A percentile compares a stretch with the other conserved stretches of the same genome.
phyloP scores from a whole-genome alignment of 768 basidiomycete genomes.

The Auriscalpium orientale region DNA sequence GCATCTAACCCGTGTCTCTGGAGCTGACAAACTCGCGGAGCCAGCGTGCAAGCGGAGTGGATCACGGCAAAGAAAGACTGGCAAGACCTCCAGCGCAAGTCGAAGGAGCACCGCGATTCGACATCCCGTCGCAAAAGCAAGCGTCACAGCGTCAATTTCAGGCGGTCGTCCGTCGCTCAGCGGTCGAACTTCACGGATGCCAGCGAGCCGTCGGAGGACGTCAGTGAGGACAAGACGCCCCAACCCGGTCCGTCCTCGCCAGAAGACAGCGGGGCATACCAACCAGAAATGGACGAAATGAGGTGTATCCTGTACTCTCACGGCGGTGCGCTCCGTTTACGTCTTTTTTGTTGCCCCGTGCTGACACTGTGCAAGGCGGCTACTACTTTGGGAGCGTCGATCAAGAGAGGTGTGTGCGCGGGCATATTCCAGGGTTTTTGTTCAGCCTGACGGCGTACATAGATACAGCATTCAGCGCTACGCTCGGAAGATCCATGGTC shows the following conservation, averaged over 20 bases:
- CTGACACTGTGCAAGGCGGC: constrained; percentile 42
- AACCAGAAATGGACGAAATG: constrained; percentile 74
- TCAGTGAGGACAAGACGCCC: not conserved
- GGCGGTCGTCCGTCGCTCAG: no score
- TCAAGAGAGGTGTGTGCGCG: constrained; percentile 49
- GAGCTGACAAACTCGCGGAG: constrained; percentile 3
- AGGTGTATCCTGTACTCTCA: constrained; percentile 79
- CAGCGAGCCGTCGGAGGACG: not conserved
- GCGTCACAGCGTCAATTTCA: constrained; percentile 27
- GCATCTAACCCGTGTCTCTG: not conserved
- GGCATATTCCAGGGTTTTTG: not conserved
- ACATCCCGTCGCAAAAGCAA: not conserved
- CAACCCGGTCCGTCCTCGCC: not conserved
- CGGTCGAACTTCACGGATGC: constrained; percentile 13
- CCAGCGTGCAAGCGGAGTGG: constrained; percentile 82
- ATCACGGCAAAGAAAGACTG: constrained; percentile 80
- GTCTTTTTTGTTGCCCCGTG: constrained; percentile 10
- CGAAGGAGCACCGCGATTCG: constrained; percentile 22
- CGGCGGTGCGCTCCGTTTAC: constrained; percentile 43
- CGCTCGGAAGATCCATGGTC: constrained; percentile 88
- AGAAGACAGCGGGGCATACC: constrained; percentile 31
- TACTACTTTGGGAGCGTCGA: constrained; percentile 81
- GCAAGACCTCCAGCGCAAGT: constrained; percentile 55
- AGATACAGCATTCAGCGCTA: constrained; percentile 74
- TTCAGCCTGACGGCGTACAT: not conserved